phyloP scores from a whole-genome alignment of 2,329 filamentous ascomycete genomes.

The Myriosclerotinia curreyana region DNA sequence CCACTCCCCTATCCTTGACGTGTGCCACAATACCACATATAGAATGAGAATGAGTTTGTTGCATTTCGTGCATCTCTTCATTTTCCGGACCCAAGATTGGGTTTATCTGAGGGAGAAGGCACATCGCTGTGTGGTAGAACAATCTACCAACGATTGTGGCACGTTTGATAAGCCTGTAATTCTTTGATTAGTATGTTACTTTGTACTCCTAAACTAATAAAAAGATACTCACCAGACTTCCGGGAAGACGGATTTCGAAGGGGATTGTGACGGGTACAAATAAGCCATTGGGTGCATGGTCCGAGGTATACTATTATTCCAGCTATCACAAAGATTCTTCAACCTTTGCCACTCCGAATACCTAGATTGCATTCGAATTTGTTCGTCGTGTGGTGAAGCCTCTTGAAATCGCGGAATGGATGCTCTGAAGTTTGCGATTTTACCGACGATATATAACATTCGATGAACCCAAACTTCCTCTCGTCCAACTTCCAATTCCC shows the following conservation, averaged over 20 bases:
- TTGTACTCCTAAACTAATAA: conserved; percentile 8
- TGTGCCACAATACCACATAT: conserved; percentile 89
- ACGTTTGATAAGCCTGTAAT: conserved; percentile 71
- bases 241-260: conserved; percentile 72
- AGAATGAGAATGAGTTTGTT: conserved; percentile 73
- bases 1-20: conserved; percentile 74
- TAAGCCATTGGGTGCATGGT: conserved; percentile 87
- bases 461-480: conserved; percentile 87
- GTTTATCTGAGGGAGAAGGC: conserved; percentile 75
- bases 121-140: conserved; percentile 85
- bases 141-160: conserved; percentile 77
- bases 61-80: conserved; percentile 66
- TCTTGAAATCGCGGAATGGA: conserved; percentile 61
- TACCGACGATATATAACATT: conserved; percentile 84
- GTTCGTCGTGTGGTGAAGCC: conserved; percentile 58
- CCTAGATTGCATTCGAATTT: conserved; percentile 60
- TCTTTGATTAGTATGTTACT: conserved; percentile 31
- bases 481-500: conserved; percentile 55
- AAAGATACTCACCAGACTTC: conserved; percentile 68
- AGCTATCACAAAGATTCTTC: conserved; percentile 78
- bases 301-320: conserved; percentile 74
- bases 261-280: conserved; percentile 64
- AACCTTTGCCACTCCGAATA: conserved; percentile 75
- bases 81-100: conserved; percentile 58
- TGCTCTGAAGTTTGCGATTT: conserved; percentile 80